Percentiles rank a stretch among this genome's conserved stretches.
These are phyloP conservation scores for Hemisphaericaspora lyxosophila DNA, from an alignment of 1,139 yeast species.

Conservation along the genomic window DNA sequence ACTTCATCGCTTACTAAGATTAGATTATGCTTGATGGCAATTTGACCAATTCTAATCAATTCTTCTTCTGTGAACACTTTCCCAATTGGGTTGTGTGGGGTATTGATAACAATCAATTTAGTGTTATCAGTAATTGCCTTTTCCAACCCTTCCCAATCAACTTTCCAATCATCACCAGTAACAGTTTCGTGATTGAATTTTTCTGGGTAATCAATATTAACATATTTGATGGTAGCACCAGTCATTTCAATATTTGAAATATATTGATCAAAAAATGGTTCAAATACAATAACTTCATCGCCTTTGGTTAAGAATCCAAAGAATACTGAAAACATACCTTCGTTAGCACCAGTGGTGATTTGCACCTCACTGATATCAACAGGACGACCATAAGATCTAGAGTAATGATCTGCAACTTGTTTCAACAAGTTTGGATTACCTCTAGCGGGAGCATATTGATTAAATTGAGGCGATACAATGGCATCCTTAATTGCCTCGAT, in stretches of 20 bases:
- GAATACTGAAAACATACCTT: conserved; percentile 83
- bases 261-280: conserved; percentile 96
- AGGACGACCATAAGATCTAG: conserved; percentile 61
- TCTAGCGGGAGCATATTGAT: conserved; percentile 89
- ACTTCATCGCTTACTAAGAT: conserved; percentile 90
- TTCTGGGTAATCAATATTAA: conserved; percentile 80
- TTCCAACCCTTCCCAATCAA: conserved; percentile 76
- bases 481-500: conserved; percentile 79
- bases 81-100: conserved; percentile 97
- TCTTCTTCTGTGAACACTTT: conserved; percentile 80
- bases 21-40: conserved; percentile 81
- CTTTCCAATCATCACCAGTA: conserved; percentile 81
- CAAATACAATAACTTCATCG: conserved; percentile 96
- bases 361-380: conserved; percentile 66
- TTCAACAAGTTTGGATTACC: conserved; percentile 78
- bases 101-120: conserved; percentile 80
- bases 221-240: conserved; percentile 88
- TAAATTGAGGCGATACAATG: conserved; percentile 65
- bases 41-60: conserved; percentile 67
- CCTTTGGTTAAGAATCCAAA: conserved; percentile 84
- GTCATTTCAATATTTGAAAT: conserved; percentile 90
- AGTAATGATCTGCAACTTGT: conserved; percentile 69
- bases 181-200: conserved; percentile 65
- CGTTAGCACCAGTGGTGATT: conserved; percentile 95
- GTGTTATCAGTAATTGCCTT: conserved; percentile 71